These are phyloP conservation scores for Agrostemma githago DNA, from an alignment of 148 eudicot species.

Conservation along the genomic window DNA sequence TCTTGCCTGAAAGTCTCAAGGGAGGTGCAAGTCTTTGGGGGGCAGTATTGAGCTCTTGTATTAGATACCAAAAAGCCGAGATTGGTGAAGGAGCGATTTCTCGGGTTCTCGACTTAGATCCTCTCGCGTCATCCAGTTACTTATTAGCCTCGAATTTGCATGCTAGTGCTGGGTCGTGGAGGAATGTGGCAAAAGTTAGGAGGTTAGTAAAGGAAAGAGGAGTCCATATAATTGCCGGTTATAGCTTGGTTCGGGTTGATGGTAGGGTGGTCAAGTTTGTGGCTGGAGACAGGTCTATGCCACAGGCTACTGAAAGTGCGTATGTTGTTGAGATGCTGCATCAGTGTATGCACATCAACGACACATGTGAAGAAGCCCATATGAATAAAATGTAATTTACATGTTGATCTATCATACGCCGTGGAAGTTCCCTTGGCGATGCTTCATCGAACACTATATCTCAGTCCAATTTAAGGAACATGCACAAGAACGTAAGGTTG, in stretches of 20 bases:
- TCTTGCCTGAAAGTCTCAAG: slow-evolving; percentile 35
- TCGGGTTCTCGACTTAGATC: slow-evolving; percentile 61
- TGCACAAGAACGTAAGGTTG: background rate
- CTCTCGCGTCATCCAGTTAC: slow-evolving; percentile 59
- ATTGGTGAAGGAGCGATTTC: slow-evolving; percentile 42
- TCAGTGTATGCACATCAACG: slow-evolving; percentile 37
- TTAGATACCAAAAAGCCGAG: slow-evolving; percentile 35
- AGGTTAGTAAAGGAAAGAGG: slow-evolving; percentile 53
- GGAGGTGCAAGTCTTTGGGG: slow-evolving; percentile 68
- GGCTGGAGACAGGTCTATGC: slow-evolving; percentile 48
- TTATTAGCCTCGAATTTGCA: slow-evolving; percentile 62
- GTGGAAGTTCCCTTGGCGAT: background rate
- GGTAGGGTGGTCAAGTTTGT: slow-evolving; percentile 46
- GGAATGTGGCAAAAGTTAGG: slow-evolving; percentile 55
- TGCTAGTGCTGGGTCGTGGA: slow-evolving; percentile 62
- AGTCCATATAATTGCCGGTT: slow-evolving; percentile 50
- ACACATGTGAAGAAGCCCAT: slow-evolving; percentile 18
- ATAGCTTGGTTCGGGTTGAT: slow-evolving; percentile 53
- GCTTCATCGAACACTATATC: background rate
- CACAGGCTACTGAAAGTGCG: slow-evolving; percentile 28
- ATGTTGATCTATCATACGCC: no score
- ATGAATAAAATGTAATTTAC: background rate
- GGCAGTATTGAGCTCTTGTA: slow-evolving; percentile 65
- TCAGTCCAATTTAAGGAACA: background rate
- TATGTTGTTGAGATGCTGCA: slow-evolving; percentile 42